Evolutionary conservation across 139 green algal species (phyloP).

Genomic region (Closterium sp.): DNA sequence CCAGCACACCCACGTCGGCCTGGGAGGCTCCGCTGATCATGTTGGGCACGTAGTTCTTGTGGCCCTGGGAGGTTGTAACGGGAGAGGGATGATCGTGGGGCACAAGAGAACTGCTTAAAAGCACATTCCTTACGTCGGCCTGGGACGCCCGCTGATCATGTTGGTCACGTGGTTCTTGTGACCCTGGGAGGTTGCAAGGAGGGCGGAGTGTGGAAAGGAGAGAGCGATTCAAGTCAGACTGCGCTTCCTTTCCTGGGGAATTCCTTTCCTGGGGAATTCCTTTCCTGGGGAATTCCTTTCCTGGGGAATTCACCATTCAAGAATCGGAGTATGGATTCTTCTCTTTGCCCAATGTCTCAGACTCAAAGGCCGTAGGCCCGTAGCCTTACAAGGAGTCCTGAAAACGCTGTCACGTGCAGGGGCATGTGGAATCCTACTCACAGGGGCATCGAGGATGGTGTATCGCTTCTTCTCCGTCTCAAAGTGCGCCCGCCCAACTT

Average conservation of each 20-base stretch:
- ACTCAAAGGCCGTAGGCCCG: no score
- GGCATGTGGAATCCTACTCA: no score
- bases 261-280: no score
- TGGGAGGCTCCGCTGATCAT: conserved; percentile 65
- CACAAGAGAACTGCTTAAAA: no score
- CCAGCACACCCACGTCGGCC: conserved; percentile 61
- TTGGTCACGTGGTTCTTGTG: conserved; percentile 70
- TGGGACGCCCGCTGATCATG: conserved; percentile 65
- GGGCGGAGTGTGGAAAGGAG: not conserved
- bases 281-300: no score
- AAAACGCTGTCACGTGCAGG: no score
- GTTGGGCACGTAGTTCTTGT: conserved; percentile 70
- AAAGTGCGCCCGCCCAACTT: conserved; percentile 67
- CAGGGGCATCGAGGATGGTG: conserved; percentile 61
- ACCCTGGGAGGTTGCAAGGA: conserved; percentile 17
- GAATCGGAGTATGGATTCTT: no score
- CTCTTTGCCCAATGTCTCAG: no score
- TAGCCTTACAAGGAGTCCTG: no score
- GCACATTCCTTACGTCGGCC: conserved; percentile 61
- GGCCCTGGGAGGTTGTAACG: conserved; percentile 33
- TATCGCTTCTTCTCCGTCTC: conserved; percentile 61
- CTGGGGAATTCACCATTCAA: no score
- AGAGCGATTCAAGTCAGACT: not conserved
- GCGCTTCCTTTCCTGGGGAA: no score
- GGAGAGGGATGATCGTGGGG: no score